These are phyloP conservation scores for Citrullus mucosospermus DNA, from an alignment of 306 rosid genomes.

Conservation along the genomic window DNA sequence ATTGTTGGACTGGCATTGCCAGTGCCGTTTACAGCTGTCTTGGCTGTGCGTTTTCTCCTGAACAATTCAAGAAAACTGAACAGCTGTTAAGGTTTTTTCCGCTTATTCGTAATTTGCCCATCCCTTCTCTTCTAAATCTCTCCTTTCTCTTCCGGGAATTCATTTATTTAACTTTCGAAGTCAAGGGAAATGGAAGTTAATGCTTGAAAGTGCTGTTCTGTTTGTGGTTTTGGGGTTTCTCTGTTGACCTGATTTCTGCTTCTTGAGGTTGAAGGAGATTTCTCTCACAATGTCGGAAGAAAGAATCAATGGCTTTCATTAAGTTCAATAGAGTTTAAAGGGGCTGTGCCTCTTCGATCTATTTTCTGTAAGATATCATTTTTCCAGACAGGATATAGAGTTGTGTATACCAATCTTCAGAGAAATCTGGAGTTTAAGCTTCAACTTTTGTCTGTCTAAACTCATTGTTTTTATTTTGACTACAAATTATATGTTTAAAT, in stretches of 20 bases:
- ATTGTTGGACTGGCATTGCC: background rate
- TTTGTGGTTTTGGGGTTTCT: background rate
- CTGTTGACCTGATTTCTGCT: background rate
- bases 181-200: background rate
- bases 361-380: conserved; percentile 15
- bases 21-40: background rate
- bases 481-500: background rate
- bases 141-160: background rate
- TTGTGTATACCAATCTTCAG: background rate
- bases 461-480: background rate
- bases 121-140: background rate
- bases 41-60: background rate
- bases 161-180: background rate
- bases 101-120: background rate
- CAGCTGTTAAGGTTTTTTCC: conserved; percentile 7
- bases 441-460: background rate
- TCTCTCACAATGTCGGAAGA: background rate
- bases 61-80: conserved; percentile 1
- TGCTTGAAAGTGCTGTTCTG: background rate
- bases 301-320: background rate
- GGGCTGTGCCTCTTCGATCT: background rate
- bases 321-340: background rate
- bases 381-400: background rate
- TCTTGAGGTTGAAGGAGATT: conserved; percentile 1
- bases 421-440: background rate